Evolutionary conservation across 2,329 filamentous ascomycete genomes (phyloP).

Genomic region (Raffaelea ambrosiae): DNA sequence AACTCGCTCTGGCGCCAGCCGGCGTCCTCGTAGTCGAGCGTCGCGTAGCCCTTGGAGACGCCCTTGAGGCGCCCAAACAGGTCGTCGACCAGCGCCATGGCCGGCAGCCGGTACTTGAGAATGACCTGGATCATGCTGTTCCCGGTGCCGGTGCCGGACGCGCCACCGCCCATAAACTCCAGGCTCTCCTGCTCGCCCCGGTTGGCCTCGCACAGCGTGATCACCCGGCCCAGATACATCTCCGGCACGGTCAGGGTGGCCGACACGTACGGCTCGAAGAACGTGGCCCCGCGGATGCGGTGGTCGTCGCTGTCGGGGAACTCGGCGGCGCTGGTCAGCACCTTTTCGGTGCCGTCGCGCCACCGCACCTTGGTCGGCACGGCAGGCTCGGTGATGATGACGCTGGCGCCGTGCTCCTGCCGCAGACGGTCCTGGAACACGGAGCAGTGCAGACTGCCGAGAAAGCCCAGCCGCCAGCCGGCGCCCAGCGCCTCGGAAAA

Average conservation of each 20-base stretch:
- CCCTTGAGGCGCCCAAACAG: conserved; percentile 96
- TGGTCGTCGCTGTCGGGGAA: conserved; percentile 65
- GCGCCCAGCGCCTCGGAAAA: conserved; percentile 88
- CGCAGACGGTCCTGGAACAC: conserved; percentile 93
- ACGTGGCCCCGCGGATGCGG: conserved; percentile 32
- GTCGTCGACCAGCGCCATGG: conserved; percentile 88
- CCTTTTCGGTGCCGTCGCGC: conserved; percentile 64
- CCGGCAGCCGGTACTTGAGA: conserved; percentile 80
- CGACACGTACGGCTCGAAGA: conserved; percentile 58
- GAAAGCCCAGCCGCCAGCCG: conserved; percentile 87
- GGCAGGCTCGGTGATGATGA: conserved; percentile 94
- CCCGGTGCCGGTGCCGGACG: conserved; percentile 56
- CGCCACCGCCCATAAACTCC: conserved; percentile 59
- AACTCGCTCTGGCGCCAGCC: conserved; percentile 75
- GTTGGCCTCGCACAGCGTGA: conserved; percentile 87
- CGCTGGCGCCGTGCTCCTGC: conserved; percentile 87
- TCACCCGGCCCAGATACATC: conserved; percentile 88
- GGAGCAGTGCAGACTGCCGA: conserved; percentile 97
- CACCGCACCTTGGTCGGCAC: conserved; percentile 85
- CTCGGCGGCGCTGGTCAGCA: conserved; percentile 77
- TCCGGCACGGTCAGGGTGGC: conserved; percentile 87
- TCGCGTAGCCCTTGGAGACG: conserved; percentile 79
- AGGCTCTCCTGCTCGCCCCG: conserved; percentile 81
- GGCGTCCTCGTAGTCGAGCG: conserved; percentile 92
- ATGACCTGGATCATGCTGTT: conserved; percentile 68